Percentiles rank a stretch among this genome's conserved stretches.
Conservation (phyloP, 2,329 filamentous ascomycete species). For the Alternaria tenuissima region DNA sequence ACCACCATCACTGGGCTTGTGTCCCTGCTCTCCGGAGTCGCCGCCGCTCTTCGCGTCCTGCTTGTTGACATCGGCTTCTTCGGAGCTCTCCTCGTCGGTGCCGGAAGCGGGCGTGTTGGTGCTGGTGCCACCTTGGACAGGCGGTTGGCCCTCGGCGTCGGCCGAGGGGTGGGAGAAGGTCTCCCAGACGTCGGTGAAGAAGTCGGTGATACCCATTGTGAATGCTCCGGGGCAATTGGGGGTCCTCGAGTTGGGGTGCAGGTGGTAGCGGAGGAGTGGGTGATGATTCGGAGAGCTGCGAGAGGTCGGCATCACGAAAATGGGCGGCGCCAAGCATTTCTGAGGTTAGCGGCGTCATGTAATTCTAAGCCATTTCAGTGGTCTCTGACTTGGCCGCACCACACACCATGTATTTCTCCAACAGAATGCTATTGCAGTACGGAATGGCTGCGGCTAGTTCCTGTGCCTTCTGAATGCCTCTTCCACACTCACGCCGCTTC, state of each 20-base stretch:
- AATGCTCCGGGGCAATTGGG: constrained; percentile 44
- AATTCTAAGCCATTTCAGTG: constrained; percentile 32
- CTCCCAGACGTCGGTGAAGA: constrained; percentile 70
- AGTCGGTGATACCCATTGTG: constrained; percentile 70
- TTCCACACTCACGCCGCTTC: constrained; percentile 66
- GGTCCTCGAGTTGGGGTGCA: constrained; percentile 26
- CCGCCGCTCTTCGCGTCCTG: constrained; percentile 50
- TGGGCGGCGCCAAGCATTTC: constrained; percentile 24
- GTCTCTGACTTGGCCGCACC: not conserved
- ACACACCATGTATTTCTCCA: not conserved
- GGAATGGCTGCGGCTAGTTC: constrained; percentile 16
- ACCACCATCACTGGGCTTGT: constrained; percentile 54
- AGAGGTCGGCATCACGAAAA: constrained; percentile 34
- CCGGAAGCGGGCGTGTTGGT: constrained; percentile 51
- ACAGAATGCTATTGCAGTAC: not conserved
- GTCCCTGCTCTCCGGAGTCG: constrained; percentile 58
- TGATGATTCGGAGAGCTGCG: constrained; percentile 31
- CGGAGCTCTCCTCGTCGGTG: constrained; percentile 54
- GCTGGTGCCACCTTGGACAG: constrained; percentile 50
- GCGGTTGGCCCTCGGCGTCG: constrained; percentile 52
- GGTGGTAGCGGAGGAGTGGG: constrained; percentile 21
- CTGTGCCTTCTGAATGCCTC: constrained; percentile 71
- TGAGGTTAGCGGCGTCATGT: constrained; percentile 33
- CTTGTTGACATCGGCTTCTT: constrained; percentile 56
- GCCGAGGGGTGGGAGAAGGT: constrained; percentile 63